Evolutionary conservation across 2,329 filamentous ascomycete genomes (phyloP).

Genomic region (Cytospora piceae): DNA sequence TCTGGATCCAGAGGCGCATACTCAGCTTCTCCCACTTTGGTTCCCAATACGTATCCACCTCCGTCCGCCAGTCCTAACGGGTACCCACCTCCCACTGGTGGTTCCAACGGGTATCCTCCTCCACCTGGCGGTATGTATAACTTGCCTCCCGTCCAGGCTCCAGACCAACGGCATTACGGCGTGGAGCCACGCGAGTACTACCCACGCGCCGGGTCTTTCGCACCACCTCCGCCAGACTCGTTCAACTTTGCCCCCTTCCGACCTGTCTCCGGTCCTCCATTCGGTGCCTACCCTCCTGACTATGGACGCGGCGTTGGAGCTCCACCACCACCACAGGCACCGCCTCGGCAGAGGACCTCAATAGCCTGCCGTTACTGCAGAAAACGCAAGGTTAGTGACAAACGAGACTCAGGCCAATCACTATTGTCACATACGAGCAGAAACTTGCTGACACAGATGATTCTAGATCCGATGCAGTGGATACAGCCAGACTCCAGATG

Average conservation of each 20-base stretch:
- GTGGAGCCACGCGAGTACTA: slow-evolving; percentile 33
- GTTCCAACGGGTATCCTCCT: slow-evolving; percentile 29
- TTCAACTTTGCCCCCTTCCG: slow-evolving; percentile 37
- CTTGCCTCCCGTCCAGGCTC: slow-evolving; percentile 33
- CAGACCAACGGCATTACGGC: slow-evolving; percentile 29
- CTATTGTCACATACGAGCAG: slow-evolving; percentile 10
- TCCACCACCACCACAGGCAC: slow-evolving; percentile 52
- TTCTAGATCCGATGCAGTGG: slow-evolving; percentile 63
- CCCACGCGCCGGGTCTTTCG: slow-evolving; percentile 22
- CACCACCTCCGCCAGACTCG: slow-evolving; percentile 23
- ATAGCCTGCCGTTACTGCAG: slow-evolving; percentile 65
- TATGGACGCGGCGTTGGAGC: slow-evolving; percentile 41
- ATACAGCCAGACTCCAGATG: slow-evolving; percentile 61
- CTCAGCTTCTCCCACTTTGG: slow-evolving; percentile 33
- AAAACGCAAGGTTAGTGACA: slow-evolving; percentile 59
- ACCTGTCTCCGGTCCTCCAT: slow-evolving; percentile 40
- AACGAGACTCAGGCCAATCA: neutral
- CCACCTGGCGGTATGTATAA: slow-evolving; percentile 34
- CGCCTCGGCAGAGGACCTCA: slow-evolving; percentile 61
- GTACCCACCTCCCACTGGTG: slow-evolving; percentile 44
- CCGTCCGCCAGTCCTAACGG: slow-evolving; percentile 46
- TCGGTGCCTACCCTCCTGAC: slow-evolving; percentile 38
- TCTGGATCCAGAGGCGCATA: slow-evolving; percentile 32
- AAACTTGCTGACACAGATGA: slow-evolving; percentile 2
- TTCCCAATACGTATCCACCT: slow-evolving; percentile 30